Evolutionary conservation across 2,329 filamentous ascomycete genomes (phyloP), one percentile per base, ranked within the genome.

Genomic region (Sporothrix curviconia): DNA sequence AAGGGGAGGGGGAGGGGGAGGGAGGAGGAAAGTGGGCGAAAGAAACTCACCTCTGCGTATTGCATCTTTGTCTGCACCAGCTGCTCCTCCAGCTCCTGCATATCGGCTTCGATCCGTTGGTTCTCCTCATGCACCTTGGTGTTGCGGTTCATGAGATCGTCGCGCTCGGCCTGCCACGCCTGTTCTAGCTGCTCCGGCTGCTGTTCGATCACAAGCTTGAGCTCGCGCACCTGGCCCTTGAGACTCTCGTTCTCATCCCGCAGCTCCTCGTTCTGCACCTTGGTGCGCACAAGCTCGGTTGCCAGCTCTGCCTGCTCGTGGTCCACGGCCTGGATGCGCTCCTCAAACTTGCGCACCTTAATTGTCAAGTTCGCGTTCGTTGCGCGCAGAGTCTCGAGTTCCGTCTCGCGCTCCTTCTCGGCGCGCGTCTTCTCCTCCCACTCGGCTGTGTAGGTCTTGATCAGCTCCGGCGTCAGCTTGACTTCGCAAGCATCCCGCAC

Each of bases 11-110:
- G n/a, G n/a, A n/a, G n/a, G n/a, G n/a, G n/a, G n/a, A n/a, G n/a
- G n/a, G n/a, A n/a, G n/a, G n/a, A n/a, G n/a, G n/a, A n/a, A n/a
- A n/a, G n/a, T n/a, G n/a, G n/a, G n/a, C n/a, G n/a, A n/a, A n/a
- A n/a, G n/a, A n/a, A n/a, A n/a, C n/a, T n/a, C n/a, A 96, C 92
- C 85, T 96, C 90, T 56, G 94, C 94, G 76, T 92, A 91, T 67
- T 84, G 83, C 89, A 99, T 88, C 80, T 99, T 99, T 1, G 91
- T 94, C 69, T 87, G 84, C 62, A 99, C 92, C 63, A 99, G 76
- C 70, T 91, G 85, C 72, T 92, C 89, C 76, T 97, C 94, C 77
- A 97, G 89, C 65, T 96, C 91, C 5, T 83, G 80, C 80, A 96
- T 82, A 67, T 94, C 89, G 68, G 95, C 92, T 72, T 96, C 92